Percentiles rank a stretch among this genome's conserved stretches.
Evolutionary conservation across 2,329 filamentous ascomycete species (phyloP).

Genomic region (Phyllosticta citriasiana): DNA sequence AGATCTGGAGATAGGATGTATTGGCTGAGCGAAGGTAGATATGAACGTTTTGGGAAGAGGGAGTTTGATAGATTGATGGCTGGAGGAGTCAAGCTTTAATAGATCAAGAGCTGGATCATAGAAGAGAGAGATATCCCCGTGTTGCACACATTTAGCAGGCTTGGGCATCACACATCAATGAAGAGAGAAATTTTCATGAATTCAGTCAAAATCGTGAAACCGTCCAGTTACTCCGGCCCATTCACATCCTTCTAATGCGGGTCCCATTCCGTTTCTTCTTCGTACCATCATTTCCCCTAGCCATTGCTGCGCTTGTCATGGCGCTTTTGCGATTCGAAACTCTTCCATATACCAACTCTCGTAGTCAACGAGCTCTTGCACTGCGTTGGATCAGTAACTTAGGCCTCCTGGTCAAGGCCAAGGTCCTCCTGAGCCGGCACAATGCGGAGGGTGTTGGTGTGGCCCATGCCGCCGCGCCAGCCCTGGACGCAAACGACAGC

Average conservation of each 20-base stretch:
- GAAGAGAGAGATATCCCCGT: not conserved
- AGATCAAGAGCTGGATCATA: not conserved
- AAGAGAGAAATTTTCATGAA: not conserved
- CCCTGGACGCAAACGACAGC: conserved; percentile 77
- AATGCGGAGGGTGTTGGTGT: conserved; percentile 67
- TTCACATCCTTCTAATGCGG: not conserved
- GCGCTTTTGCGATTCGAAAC: not conserved
- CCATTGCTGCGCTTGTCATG: not conserved
- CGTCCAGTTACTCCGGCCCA: not conserved
- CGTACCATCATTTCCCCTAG: not conserved
- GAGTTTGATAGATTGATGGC: conserved; percentile 1
- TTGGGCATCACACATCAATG: not conserved
- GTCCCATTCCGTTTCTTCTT: not conserved
- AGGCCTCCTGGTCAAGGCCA: conserved; percentile 39
- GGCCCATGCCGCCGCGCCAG: conserved; percentile 85
- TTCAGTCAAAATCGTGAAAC: not conserved
- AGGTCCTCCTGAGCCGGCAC: conserved; percentile 42
- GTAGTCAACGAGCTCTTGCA: not conserved
- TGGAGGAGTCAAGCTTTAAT: conserved; percentile 6
- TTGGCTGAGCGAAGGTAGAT: conserved; percentile 5
- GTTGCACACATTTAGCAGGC: not conserved
- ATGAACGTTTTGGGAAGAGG: conserved; percentile 1
- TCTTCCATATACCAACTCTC: not conserved
- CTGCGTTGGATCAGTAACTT: conserved; percentile 2
- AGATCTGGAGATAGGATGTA: conserved; percentile 17